phyloP scores from a whole-genome alignment of 352 stramenopile species.

The Poterioochromonas sp. region DNA sequence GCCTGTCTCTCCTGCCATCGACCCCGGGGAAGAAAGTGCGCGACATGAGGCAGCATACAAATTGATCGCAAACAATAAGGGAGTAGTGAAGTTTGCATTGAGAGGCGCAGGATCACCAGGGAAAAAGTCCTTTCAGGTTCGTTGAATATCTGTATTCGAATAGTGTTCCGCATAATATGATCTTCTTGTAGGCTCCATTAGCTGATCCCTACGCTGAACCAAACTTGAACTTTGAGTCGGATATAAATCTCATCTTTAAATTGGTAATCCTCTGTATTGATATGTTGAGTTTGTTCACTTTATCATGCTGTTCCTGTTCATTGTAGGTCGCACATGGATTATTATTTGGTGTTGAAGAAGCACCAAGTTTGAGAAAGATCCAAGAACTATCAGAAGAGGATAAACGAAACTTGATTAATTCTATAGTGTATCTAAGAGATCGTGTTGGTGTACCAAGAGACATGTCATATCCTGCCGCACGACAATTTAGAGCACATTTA shows the following conservation, averaged over 20 bases:
- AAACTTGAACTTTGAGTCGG: slow-evolving; percentile 38
- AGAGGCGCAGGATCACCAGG: slow-evolving; percentile 41
- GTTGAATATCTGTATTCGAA: too few relatives aligned
- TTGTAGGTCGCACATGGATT: too few relatives aligned
- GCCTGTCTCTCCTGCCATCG: slow-evolving; percentile 49
- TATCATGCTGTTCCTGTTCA: too few relatives aligned
- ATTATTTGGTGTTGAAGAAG: too few relatives aligned
- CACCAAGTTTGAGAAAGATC: too few relatives aligned
- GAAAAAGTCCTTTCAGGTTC: slow-evolving; percentile 30
- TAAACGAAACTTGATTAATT: slow-evolving; percentile 16
- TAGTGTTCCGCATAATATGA: too few relatives aligned
- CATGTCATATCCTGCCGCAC: slow-evolving; percentile 47
- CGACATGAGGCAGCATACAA: slow-evolving; percentile 45
- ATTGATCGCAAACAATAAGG: slow-evolving; percentile 39
- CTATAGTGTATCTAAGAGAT: slow-evolving; percentile 42
- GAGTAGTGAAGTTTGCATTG: slow-evolving; percentile 43
- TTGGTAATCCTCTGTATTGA: not conserved
- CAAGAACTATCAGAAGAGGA: slow-evolving; percentile 13
- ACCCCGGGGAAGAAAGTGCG: slow-evolving; percentile 45
- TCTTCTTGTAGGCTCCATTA: too few relatives aligned
- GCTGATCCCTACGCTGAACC: slow-evolving; percentile 43
- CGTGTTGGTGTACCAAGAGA: slow-evolving; percentile 46
- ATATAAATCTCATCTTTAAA: slow-evolving; percentile 35
- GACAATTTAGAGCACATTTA: slow-evolving; percentile 42
- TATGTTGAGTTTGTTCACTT: too few relatives aligned